phyloP scores from a whole-genome alignment of 2,329 filamentous ascomycete species.

The Sarocladium strictum region DNA sequence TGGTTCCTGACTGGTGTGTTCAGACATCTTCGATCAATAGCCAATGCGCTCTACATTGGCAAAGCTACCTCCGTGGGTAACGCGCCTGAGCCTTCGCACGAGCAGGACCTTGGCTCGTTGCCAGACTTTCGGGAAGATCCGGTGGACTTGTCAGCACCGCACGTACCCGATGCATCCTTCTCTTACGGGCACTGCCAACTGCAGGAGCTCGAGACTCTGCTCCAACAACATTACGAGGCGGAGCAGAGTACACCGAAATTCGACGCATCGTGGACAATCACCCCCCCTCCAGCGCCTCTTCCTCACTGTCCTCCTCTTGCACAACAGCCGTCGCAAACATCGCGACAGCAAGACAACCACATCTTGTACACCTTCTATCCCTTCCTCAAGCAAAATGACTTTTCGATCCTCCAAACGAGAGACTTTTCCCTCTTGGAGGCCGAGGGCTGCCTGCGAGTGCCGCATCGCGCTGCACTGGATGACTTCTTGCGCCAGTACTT shows the following conservation, averaged over 20 bases:
- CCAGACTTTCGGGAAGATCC: background rate
- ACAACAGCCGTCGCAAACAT: background rate
- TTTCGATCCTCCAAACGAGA: background rate
- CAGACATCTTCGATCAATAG: background rate
- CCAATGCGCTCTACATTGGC: background rate
- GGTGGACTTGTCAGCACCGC: background rate
- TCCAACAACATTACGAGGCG: background rate
- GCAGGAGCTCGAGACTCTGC: background rate
- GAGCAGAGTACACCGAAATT: background rate
- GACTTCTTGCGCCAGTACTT: constrained; percentile 43
- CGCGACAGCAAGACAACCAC: background rate
- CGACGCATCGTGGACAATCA: background rate
- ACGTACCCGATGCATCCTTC: background rate
- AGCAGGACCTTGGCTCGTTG: background rate
- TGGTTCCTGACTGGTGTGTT: background rate
- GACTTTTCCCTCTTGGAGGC: background rate
- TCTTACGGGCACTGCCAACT: background rate
- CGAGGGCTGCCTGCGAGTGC: constrained; percentile 39
- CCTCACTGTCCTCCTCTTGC: background rate
- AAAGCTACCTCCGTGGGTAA: background rate
- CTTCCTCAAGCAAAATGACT: constrained; percentile 1
- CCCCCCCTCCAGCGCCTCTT: background rate
- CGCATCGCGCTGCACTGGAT: constrained; percentile 32
- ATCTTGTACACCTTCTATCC: background rate
- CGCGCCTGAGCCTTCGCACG: background rate